These are phyloP conservation scores for Metschnikowia continentalis DNA, from an alignment of 805 yeast species.

Conservation along the genomic window DNA sequence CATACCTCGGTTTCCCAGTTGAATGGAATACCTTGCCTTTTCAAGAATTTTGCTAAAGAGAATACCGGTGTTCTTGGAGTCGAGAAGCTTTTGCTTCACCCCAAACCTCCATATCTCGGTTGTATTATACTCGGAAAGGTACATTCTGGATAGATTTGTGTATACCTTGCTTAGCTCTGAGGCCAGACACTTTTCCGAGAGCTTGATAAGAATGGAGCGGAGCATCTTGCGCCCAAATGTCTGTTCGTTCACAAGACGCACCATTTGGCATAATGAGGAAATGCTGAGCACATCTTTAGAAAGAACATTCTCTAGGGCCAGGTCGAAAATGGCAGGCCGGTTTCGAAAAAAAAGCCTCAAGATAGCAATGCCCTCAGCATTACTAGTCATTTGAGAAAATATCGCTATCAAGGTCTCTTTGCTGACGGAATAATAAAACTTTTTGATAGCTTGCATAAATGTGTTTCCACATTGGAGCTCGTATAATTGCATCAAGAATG, in stretches of 20 bases:
- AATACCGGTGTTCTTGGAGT: conserved; percentile 5
- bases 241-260: background rate
- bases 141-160: background rate
- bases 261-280: background rate
- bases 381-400: background rate
- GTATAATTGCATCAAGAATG: background rate
- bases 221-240: background rate
- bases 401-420: background rate
- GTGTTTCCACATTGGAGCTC: background rate
- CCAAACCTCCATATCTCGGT: conserved; percentile 15
- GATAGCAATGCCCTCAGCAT: background rate
- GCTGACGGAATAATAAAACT: background rate
- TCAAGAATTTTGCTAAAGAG: conserved; percentile 14
- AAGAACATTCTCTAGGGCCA: background rate
- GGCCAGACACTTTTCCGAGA: background rate
- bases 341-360: background rate
- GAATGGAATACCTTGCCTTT: conserved; percentile 11
- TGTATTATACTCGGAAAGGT: conserved; percentile 11
- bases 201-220: background rate
- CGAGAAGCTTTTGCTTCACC: conserved; percentile 11
- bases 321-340: background rate
- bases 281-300: background rate
- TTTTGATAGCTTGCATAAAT: background rate
- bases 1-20: conserved; percentile 4
- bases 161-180: background rate